Evolutionary conservation across 2,329 filamentous ascomycete genomes (phyloP).

Genomic region (Raffaelea arxii): DNA sequence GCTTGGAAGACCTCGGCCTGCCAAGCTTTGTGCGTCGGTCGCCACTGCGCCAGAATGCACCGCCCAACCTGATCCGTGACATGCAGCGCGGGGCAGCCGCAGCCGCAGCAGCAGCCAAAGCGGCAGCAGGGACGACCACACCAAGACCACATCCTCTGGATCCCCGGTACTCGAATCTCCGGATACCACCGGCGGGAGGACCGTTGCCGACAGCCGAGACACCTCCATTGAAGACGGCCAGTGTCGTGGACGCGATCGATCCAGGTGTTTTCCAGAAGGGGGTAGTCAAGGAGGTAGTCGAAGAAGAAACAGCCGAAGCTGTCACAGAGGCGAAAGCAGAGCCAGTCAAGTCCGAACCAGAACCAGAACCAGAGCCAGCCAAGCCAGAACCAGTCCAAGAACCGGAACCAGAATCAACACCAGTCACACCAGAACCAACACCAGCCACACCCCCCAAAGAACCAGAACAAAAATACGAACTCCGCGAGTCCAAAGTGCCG

Average conservation of each 20-base stretch:
- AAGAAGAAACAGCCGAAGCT: background rate
- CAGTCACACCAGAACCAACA: background rate
- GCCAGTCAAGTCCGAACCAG: background rate
- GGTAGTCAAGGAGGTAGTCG: background rate
- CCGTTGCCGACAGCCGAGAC: background rate
- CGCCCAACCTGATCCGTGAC: slow-evolving; percentile 3
- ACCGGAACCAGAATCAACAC: background rate
- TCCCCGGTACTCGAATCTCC: slow-evolving; percentile 9
- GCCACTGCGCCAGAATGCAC: slow-evolving; percentile 1
- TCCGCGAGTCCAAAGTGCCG: slow-evolving; percentile 84
- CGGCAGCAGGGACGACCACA: background rate
- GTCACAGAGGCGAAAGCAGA: background rate
- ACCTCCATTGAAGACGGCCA: background rate
- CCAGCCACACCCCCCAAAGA: background rate
- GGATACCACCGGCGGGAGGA: background rate
- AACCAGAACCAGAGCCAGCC: background rate
- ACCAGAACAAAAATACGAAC: slow-evolving; percentile 35
- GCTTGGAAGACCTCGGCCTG: slow-evolving; percentile 3
- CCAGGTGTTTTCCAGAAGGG: slow-evolving; percentile 39
- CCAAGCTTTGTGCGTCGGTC: slow-evolving; percentile 11
- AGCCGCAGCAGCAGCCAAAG: background rate
- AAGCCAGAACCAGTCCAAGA: background rate
- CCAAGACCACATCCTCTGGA: slow-evolving; percentile 12
- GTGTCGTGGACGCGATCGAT: slow-evolving; percentile 24
- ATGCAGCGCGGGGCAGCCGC: background rate